A percentile compares a stretch with the other conserved stretches of the same genome.
Conservation (phyloP, 192 early-diverging fungal genomes). For the Geosiphon pyriformis region DNA sequence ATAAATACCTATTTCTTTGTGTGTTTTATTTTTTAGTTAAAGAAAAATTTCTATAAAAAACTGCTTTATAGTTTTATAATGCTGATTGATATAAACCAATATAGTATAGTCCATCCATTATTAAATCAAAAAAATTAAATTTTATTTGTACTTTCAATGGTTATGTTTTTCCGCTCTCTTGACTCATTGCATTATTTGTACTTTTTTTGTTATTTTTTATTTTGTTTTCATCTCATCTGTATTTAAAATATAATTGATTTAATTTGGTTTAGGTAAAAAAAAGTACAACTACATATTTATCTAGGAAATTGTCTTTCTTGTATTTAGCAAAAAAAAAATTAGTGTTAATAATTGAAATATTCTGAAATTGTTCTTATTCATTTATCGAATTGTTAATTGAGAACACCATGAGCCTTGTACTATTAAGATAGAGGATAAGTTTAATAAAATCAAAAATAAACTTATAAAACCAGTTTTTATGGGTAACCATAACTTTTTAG, state of each 20-base stretch:
- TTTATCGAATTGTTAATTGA: background rate
- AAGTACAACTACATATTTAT: background rate
- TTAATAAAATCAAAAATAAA: background rate
- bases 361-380: background rate
- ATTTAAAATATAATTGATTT: background rate
- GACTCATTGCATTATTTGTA: conserved; percentile 3
- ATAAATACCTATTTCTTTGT: conserved; percentile 9
- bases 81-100: conserved; percentile 1
- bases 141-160: conserved; percentile 6
- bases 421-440: background rate
- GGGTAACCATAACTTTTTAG: background rate
- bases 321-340: background rate
- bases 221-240: conserved; percentile 5
- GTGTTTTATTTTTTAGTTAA: background rate
- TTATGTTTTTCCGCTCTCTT: conserved; percentile 4
- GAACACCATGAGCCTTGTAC: background rate
- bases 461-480: background rate
- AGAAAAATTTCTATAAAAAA: background rate
- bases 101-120: background rate
- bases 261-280: background rate
- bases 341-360: background rate
- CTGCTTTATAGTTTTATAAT: conserved; percentile 7
- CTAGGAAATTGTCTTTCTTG: background rate
- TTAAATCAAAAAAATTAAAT: background rate
- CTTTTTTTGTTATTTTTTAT: background rate